Percentiles rank a stretch among this genome's conserved stretches.
Evolutionary conservation across 495 filamentous ascomycete genomes (phyloP).

Genomic region (Aspergillus panamensis): DNA sequence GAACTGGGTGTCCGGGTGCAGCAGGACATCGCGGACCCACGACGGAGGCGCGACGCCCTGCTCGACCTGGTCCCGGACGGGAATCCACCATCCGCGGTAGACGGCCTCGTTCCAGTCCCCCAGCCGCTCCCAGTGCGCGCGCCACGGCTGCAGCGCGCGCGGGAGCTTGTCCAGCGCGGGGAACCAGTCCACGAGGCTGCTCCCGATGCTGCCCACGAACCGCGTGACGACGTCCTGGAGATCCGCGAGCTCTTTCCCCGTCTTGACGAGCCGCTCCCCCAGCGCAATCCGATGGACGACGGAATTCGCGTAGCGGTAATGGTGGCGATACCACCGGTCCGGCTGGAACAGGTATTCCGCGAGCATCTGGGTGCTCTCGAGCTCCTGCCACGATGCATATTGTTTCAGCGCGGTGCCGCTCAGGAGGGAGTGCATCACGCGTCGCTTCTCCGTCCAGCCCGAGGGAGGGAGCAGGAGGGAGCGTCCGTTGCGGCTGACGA

Average conservation of each 20-base stretch:
- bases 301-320: constrained; percentile 42
- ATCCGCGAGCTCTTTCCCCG: constrained; percentile 25
- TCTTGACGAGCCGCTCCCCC: constrained; percentile 24
- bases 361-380: constrained; percentile 39
- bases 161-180: constrained; percentile 36
- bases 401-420: constrained; percentile 31
- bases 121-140: constrained; percentile 30
- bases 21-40: constrained; percentile 33
- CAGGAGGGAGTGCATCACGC: constrained; percentile 43
- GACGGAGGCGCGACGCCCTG: constrained; percentile 26
- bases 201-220: constrained; percentile 29
- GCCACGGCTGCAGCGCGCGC: constrained; percentile 38
- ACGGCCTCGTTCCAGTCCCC: constrained; percentile 29
- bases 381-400: constrained; percentile 38
- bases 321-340: constrained; percentile 35
- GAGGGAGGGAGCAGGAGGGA: constrained; percentile 28
- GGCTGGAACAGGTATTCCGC: constrained; percentile 34
- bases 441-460: constrained; percentile 32
- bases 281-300: constrained; percentile 38
- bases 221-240: constrained; percentile 26
- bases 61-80: constrained; percentile 22
- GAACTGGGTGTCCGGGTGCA: constrained; percentile 35
- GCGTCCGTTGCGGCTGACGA: constrained; percentile 32
- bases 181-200: constrained; percentile 38
- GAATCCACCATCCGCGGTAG: constrained; percentile 37